phyloP scores from a whole-genome alignment of 129 eudicot species.

The Helianthus tuberosus region DNA sequence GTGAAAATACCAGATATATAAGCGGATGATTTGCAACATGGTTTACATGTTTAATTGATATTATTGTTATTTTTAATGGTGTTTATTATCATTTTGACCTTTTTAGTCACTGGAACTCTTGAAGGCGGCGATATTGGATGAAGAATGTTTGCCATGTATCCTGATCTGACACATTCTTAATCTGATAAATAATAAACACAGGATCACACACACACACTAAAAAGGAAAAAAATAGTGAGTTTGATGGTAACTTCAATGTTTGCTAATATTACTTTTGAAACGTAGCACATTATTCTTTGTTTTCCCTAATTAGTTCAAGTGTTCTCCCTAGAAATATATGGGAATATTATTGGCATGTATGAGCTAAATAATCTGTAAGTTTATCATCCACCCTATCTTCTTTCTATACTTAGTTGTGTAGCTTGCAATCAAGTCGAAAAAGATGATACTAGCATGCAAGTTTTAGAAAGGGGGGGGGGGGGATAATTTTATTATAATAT shows the following conservation, averaged over 20 bases:
- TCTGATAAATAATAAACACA: neutral
- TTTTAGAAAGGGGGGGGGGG: neutral
- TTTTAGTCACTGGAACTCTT: conserved; percentile 83
- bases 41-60: neutral
- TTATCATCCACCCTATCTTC: conserved; percentile 8
- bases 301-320: conserved; percentile 71
- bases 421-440: conserved; percentile 3
- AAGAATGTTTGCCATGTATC: conserved; percentile 95
- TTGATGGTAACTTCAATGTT: conserved; percentile 12
- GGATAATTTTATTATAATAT: too few relatives aligned
- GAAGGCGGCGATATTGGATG: conserved; percentile 79
- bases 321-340: conserved; percentile 91
- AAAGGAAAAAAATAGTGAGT: conserved; percentile 8
- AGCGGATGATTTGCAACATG: neutral
- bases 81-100: conserved; percentile 26
- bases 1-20: conserved; percentile 9
- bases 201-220: neutral
- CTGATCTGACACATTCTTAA: conserved; percentile 35
- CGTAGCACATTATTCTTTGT: conserved; percentile 4
- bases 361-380: conserved; percentile 99
- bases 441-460: conserved; percentile 9
- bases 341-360: conserved; percentile 97
- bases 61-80: neutral
- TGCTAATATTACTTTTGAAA: neutral
- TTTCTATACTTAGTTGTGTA: conserved; percentile 1